A percentile compares a stretch with the other conserved stretches of the same genome.
Conservation (phyloP, 2,329 filamentous ascomycete species). For the Aspergillus costaricaensis region DNA sequence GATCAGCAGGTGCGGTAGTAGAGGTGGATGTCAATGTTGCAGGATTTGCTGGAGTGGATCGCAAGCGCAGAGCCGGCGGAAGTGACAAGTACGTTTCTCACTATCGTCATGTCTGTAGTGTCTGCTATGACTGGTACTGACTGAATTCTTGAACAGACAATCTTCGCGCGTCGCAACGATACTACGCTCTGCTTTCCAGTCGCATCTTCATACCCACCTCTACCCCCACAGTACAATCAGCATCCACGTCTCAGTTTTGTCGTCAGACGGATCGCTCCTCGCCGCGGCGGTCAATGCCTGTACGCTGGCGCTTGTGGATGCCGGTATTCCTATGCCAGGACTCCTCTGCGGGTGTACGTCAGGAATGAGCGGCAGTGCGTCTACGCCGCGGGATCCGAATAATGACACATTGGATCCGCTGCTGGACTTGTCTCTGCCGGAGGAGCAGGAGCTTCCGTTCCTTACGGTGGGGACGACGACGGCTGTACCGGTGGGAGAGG, state of each 20-base stretch:
- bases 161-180: conserved; percentile 64
- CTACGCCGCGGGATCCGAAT: conserved; percentile 41
- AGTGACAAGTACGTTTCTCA: conserved; percentile 69
- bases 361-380: conserved; percentile 60
- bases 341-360: conserved; percentile 88
- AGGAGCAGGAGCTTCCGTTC: conserved; percentile 76
- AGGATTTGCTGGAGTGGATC: conserved; percentile 83
- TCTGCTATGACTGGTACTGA: not conserved
- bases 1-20: conserved; percentile 64
- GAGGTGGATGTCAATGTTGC: conserved; percentile 81
- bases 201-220: conserved; percentile 78
- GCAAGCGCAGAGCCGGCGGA: conserved; percentile 69
- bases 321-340: conserved; percentile 91
- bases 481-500: conserved; percentile 50
- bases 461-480: conserved; percentile 75
- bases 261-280: conserved; percentile 85
- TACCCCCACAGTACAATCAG: conserved; percentile 86
- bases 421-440: conserved; percentile 47
- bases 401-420: conserved; percentile 47
- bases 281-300: conserved; percentile 88
- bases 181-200: conserved; percentile 73
- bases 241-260: conserved; percentile 82
- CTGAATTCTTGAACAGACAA: conserved; percentile 56
- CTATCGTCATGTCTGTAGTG: not conserved
- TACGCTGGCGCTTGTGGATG: conserved; percentile 89